Conservation (phyloP, 306 rosid genomes). For the Argentina anserina region DNA sequence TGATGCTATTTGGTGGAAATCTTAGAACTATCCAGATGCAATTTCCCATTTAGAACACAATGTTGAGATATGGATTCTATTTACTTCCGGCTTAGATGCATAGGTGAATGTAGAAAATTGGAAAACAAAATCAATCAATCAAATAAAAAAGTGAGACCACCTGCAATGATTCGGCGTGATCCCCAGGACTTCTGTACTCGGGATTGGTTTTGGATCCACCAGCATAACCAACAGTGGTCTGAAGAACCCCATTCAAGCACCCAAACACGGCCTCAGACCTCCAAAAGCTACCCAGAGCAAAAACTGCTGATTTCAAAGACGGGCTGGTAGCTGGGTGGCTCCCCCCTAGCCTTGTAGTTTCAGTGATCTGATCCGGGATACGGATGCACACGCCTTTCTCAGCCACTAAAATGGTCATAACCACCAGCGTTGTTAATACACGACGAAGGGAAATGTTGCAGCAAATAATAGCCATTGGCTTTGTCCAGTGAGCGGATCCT, state of each 20-base stretch:
- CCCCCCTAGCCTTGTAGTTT: conserved; percentile 29
- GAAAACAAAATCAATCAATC: not conserved
- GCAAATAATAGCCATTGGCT: conserved; percentile 39
- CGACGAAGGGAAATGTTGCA: conserved; percentile 14
- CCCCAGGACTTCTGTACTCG: conserved; percentile 74
- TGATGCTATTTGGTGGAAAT: not conserved
- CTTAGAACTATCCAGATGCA: not conserved
- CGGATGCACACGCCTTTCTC: conserved; percentile 43
- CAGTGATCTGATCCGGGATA: conserved; percentile 56
- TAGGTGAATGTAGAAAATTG: not conserved
- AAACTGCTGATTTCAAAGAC: conserved; percentile 47
- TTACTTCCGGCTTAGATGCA: not conserved
- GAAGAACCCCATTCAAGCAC: conserved; percentile 74
- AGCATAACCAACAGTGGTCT: conserved; percentile 78
- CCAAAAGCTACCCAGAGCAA: conserved; percentile 96
- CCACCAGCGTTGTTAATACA: conserved; percentile 17
- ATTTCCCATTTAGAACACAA: not conserved
- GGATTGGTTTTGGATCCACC: conserved; percentile 86
- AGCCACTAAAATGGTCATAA: conserved; percentile 16
- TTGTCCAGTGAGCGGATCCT: not conserved
- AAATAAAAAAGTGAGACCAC: conserved; percentile 25
- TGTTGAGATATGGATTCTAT: not conserved
- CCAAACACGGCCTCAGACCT: conserved; percentile 92
- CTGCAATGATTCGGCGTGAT: conserved; percentile 88
- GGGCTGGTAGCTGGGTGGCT: conserved; percentile 31